Evolutionary conservation across 768 basidiomycete species (phyloP), one percentile per base, ranked within the genome.

Genomic region (Phaffia australis): DNA sequence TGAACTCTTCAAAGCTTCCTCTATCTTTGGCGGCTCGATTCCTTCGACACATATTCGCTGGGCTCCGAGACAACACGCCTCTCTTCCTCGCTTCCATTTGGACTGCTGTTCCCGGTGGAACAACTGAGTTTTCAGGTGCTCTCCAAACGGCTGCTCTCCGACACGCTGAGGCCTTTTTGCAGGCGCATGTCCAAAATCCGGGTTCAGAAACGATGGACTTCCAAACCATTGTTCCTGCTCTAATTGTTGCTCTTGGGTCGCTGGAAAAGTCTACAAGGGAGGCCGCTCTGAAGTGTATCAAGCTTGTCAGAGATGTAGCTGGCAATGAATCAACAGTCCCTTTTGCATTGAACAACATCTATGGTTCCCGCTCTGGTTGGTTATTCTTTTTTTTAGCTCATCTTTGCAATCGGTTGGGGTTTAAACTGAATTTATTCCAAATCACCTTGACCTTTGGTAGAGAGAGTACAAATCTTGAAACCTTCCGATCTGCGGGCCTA

Each of bases 81-180:
- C 80, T 84, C 0, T 94, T 99, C 79, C 82, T 99, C 15, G 83
- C 86, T 0, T 86, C 87, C 0, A 73, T 87, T 29, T 89, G 87
- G 81, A 79, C 73, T 1, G 66, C 66, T 11, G 32, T 61, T 4
- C 46, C 56, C n/a, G 59, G 32, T 18, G 51, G 47, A 27, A 63
- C 70, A 15, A 18, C 69, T 21, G 29, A 27, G 1, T 14, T 60
- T 9, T 35, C 68, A 1, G 23, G 72, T 3, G 70, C 74, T 23
- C 57, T 80, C 79, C 67, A 80, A 77, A 65, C 81, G 2, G 79
- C 84, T 1, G 85, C 90, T 0, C 78, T 97, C 11, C 78, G 81
- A 5, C 91, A 97, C 73, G 84, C 85, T 23, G 79, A 81, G 2
- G 88, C 90, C 0, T 93, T 93, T 76, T 75, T 98, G 16, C 81